These are phyloP conservation scores for Castanea crenata DNA, from an alignment of 306 rosid genomes.

Conservation along the genomic window DNA sequence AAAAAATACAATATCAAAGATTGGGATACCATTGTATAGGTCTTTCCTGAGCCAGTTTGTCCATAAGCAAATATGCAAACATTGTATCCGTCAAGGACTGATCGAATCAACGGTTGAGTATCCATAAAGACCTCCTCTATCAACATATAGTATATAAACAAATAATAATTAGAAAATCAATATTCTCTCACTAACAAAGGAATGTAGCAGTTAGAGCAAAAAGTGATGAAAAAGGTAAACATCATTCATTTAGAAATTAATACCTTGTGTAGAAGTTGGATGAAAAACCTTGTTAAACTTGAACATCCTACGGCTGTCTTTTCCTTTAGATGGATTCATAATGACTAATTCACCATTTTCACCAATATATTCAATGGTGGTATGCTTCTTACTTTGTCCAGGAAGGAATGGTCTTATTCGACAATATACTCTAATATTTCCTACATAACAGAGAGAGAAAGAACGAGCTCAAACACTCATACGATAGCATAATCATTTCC, in stretches of 20 bases:
- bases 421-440: slow-evolving; percentile 95
- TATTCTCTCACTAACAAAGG: background rate
- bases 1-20: slow-evolving; percentile 10
- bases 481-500: no score
- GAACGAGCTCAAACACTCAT: slow-evolving; percentile 7
- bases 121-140: slow-evolving; percentile 89
- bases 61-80: slow-evolving; percentile 99
- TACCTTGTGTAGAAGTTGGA: slow-evolving; percentile 87
- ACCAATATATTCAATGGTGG: slow-evolving; percentile 75
- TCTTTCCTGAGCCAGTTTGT: slow-evolving; percentile 99
- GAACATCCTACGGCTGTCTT: slow-evolving; percentile 72
- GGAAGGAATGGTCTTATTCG: slow-evolving; percentile 96
- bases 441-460: slow-evolving; percentile 35
- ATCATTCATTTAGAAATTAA: slow-evolving; percentile 7
- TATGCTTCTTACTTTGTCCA: slow-evolving; percentile 78
- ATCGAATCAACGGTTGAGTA: slow-evolving; percentile 84
- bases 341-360: slow-evolving; percentile 88
- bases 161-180: background rate
- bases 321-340: slow-evolving; percentile 87
- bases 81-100: slow-evolving; percentile 95
- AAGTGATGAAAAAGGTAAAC: background rate
- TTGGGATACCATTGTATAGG: slow-evolving; percentile 83
- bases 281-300: slow-evolving; percentile 95
- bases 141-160: slow-evolving; percentile 7
- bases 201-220: background rate